A percentile compares a stretch with the other conserved stretches of the same genome.
Conservation (phyloP, 371 early-diverging fungal genomes). For the Sporodiniella umbellata region DNA sequence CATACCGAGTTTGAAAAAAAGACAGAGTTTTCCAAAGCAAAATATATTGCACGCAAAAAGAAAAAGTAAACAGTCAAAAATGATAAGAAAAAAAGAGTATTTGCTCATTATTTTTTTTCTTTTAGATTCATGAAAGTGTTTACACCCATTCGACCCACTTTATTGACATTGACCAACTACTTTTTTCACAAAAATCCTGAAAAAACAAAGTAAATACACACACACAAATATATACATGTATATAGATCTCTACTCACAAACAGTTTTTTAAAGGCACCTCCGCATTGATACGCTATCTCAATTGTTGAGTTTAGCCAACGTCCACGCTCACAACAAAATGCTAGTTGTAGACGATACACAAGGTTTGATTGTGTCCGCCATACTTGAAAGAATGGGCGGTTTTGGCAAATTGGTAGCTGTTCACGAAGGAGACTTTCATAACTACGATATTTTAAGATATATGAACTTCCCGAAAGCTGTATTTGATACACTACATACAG, state of each 20-base stretch:
- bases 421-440: constrained; percentile 74
- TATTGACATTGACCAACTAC: constrained; percentile 74
- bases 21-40: constrained; percentile 94
- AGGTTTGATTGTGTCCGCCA: constrained; percentile 77
- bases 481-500: constrained; percentile 54
- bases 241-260: not conserved
- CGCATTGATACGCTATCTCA: constrained; percentile 93
- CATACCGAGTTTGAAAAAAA: constrained; percentile 86
- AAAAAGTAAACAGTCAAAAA: constrained; percentile 62
- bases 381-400: constrained; percentile 85
- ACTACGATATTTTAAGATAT: constrained; percentile 75
- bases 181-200: constrained; percentile 76
- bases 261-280: constrained; percentile 53
- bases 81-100: not conserved
- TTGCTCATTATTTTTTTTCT: not conserved
- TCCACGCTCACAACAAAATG: constrained; percentile 60
- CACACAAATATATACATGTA: not conserved
- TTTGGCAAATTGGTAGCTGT: constrained; percentile 64
- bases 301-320: constrained; percentile 77
- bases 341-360: constrained; percentile 89
- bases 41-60: constrained; percentile 92
- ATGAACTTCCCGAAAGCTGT: constrained; percentile 69
- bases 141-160: constrained; percentile 75
- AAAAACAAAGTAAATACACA: constrained; percentile 65
- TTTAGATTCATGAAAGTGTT: constrained; percentile 82